Evolutionary conservation across 768 basidiomycete genomes (phyloP).

Genomic region (Mycena vulgaris): DNA sequence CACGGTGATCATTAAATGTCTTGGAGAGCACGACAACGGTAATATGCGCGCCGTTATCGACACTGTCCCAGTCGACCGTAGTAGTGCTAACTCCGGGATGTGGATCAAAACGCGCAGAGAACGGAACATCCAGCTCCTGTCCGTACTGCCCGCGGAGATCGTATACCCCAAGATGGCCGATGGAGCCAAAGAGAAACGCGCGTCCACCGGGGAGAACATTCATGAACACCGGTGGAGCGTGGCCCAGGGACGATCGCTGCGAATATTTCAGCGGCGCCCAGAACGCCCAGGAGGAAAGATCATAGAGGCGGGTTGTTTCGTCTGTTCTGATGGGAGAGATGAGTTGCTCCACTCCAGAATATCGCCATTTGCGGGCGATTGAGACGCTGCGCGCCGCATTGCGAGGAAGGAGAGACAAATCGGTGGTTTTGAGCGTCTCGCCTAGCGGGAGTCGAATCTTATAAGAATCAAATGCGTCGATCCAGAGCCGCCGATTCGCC

Average conservation of each 20-base stretch:
- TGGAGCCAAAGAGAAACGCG: constrained; percentile 28
- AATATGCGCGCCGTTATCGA: constrained; percentile 30
- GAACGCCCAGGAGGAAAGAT: constrained; percentile 28
- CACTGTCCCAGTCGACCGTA: constrained; percentile 30
- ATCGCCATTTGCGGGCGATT: constrained; percentile 15
- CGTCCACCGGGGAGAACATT: constrained; percentile 34
- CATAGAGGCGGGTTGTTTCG: constrained; percentile 27
- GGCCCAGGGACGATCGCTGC: constrained; percentile 21
- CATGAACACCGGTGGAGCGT: constrained; percentile 28
- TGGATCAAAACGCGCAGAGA: constrained; percentile 20
- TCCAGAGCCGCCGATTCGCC: constrained; percentile 27
- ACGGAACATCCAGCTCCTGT: constrained; percentile 21
- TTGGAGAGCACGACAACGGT: constrained; percentile 25
- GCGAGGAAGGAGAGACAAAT: constrained; percentile 15
- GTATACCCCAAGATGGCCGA: constrained; percentile 33
- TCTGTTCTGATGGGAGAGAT: constrained; percentile 19
- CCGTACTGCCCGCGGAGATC: constrained; percentile 27
- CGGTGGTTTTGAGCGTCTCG: constrained; percentile 33
- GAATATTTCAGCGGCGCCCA: constrained; percentile 28
- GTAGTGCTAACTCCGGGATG: neutral
- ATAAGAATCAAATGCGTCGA: constrained; percentile 25
- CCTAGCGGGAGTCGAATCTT: constrained; percentile 27
- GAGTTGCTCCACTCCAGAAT: neutral
- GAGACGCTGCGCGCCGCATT: constrained; percentile 23
- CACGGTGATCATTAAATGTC: constrained; percentile 5